Evolutionary conservation across 1,284 basidiomycete genomes (phyloP).

Genomic region (Trichosporon sp.): DNA sequence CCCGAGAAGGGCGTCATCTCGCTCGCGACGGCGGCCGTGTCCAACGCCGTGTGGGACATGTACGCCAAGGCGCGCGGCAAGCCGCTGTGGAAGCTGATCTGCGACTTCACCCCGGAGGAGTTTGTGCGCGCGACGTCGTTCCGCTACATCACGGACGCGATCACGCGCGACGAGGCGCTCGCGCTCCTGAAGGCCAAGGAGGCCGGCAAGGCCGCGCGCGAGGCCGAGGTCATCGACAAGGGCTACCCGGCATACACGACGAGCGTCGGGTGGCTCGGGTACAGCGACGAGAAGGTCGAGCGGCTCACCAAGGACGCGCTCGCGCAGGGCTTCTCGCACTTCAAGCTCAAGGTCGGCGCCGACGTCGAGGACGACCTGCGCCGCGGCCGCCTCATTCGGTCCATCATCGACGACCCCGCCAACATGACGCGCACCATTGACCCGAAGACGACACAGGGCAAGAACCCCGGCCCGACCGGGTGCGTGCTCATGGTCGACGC

Average conservation of each 20-base stretch:
- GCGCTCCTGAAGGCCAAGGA: constrained; percentile 73
- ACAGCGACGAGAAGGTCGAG: constrained; percentile 85
- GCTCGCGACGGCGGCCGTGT: constrained; percentile 55
- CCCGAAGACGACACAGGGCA: constrained; percentile 65
- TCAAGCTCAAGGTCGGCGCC: constrained; percentile 96
- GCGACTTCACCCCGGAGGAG: constrained; percentile 65
- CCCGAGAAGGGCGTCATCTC: constrained; percentile 55
- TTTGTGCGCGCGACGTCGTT: constrained; percentile 78
- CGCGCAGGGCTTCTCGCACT: constrained; percentile 83
- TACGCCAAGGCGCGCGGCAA: constrained; percentile 54
- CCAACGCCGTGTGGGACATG: constrained; percentile 55
- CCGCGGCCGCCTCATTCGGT: constrained; percentile 79
- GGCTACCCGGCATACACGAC: constrained; percentile 95
- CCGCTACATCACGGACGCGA: constrained; percentile 88
- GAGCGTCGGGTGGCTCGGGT: constrained; percentile 86
- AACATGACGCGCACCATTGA: constrained; percentile 56
- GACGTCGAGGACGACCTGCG: constrained; percentile 75
- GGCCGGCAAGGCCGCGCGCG: constrained; percentile 69
- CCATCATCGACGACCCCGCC: constrained; percentile 83
- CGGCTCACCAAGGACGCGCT: constrained; percentile 81
- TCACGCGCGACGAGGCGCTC: constrained; percentile 85
- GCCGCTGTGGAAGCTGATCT: constrained; percentile 57
- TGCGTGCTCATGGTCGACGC: constrained; percentile 94
- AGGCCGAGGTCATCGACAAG: constrained; percentile 59
- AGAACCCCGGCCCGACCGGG: constrained; percentile 92